A percentile compares a stretch with the other conserved stretches of the same genome.
phyloP scores from a whole-genome alignment of 192 early-diverging fungal genomes.

The Gaertneriomyces sp. region DNA sequence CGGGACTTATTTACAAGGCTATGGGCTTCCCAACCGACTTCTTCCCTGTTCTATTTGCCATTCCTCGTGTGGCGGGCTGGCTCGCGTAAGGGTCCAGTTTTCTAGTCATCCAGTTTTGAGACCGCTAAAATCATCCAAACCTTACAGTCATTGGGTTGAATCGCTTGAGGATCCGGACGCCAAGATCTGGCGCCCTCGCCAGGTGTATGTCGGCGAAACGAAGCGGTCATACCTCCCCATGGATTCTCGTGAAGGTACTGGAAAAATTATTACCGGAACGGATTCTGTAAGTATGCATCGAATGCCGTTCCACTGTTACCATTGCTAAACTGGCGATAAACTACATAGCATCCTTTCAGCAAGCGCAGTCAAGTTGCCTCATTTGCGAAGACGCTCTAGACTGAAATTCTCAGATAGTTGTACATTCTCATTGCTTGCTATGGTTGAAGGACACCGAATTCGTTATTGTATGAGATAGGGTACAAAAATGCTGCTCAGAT shows the following conservation, averaged over 20 bases:
- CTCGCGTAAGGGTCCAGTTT: conserved; percentile 36
- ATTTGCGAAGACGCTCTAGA: not conserved
- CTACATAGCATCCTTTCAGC: conserved; percentile 15
- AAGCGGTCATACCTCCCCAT: conserved; percentile 43
- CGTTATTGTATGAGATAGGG: no score
- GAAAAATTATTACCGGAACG: not conserved
- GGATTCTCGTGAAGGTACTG: conserved; percentile 14
- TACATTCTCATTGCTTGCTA: no score
- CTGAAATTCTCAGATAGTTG: no score
- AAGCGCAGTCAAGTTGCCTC: conserved; percentile 14
- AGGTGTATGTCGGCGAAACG: conserved; percentile 55
- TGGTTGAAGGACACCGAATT: no score
- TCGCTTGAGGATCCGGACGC: conserved; percentile 48
- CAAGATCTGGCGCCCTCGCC: conserved; percentile 63
- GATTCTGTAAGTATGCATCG: conserved; percentile 12
- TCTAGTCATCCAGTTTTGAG: conserved; percentile 1
- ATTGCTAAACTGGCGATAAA: not conserved
- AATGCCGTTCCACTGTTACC: not conserved
- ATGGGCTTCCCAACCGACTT: conserved; percentile 70
- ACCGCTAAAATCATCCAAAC: not conserved
- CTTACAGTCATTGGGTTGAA: conserved; percentile 55
- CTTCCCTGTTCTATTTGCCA: conserved; percentile 66
- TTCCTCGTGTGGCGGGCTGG: conserved; percentile 54
- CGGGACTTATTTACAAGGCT: conserved; percentile 59
- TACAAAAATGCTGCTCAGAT: not conserved